phyloP scores from a whole-genome alignment of 495 filamentous ascomycete species.

The Pseudotulostoma volvatum region DNA sequence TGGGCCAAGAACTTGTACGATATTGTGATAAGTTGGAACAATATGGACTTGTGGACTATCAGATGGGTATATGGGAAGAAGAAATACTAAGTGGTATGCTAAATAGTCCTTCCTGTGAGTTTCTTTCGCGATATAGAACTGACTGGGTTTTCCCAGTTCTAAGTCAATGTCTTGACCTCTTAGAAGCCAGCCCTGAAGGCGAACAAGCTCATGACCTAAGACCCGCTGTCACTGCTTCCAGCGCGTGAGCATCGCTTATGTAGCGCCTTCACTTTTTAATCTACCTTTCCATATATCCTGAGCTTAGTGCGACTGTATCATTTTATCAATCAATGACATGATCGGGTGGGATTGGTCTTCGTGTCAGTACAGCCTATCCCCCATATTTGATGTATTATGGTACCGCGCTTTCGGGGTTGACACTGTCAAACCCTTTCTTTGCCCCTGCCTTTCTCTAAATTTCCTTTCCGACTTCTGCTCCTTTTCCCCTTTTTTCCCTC shows the following conservation, averaged over 20 bases:
- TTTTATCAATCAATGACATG: too few relatives aligned
- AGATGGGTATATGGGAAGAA: conserved; percentile 93
- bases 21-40: conserved; percentile 76
- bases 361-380: too few relatives aligned
- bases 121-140: conserved; percentile 3
- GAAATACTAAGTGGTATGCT: conserved; percentile 67
- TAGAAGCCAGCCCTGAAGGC: conserved; percentile 2
- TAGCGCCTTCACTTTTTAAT: too few relatives aligned
- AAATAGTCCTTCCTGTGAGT: conserved; percentile 6
- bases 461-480: background rate
- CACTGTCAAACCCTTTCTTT: too few relatives aligned
- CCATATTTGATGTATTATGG: too few relatives aligned
- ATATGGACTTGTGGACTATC: conserved; percentile 87
- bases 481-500: background rate
- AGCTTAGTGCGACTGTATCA: too few relatives aligned
- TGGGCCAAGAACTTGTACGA: conserved; percentile 67
- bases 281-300: too few relatives aligned
- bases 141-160: conserved; percentile 30
- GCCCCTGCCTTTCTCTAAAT: too few relatives aligned
- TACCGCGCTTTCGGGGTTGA: too few relatives aligned
- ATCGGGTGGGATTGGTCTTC: too few relatives aligned
- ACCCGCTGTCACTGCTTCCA: background rate
- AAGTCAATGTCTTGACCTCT: conserved; percentile 48
- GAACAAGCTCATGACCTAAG: background rate
- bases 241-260: background rate